phyloP scores from a whole-genome alignment of 2,329 filamentous ascomycete genomes.

The Xylaria sp. region DNA sequence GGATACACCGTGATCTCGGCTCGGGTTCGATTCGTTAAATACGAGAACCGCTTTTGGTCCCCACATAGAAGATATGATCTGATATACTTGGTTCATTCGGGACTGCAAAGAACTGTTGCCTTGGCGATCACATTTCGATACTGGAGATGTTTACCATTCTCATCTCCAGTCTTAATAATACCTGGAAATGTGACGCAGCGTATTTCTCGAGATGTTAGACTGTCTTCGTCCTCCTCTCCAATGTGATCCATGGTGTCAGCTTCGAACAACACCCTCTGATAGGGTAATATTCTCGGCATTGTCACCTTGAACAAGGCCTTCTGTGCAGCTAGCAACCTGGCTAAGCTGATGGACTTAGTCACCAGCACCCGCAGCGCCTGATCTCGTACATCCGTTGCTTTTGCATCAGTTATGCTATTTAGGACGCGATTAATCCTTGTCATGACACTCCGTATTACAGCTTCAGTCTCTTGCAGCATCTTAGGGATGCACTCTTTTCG shows the following conservation, averaged over 20 bases:
- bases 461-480: slow-evolving; percentile 59
- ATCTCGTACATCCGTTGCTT: slow-evolving; percentile 59
- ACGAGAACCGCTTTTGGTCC: slow-evolving; percentile 36
- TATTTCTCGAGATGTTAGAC: slow-evolving; percentile 63
- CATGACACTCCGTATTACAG: slow-evolving; percentile 57
- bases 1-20: slow-evolving; percentile 27
- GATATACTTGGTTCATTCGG: slow-evolving; percentile 53
- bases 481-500: slow-evolving; percentile 62
- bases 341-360: slow-evolving; percentile 64
- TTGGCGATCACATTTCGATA: slow-evolving; percentile 73
- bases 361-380: slow-evolving; percentile 65
- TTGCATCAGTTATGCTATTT: slow-evolving; percentile 59
- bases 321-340: slow-evolving; percentile 67
- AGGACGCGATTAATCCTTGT: slow-evolving; percentile 62
- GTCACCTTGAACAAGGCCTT: slow-evolving; percentile 67
- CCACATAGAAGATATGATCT: slow-evolving; percentile 20
- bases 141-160: slow-evolving; percentile 70
- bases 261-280: slow-evolving; percentile 68
- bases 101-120: slow-evolving; percentile 71
- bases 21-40: slow-evolving; percentile 40
- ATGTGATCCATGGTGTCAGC: slow-evolving; percentile 72
- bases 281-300: slow-evolving; percentile 65
- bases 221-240: slow-evolving; percentile 70
- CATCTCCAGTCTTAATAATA: slow-evolving; percentile 72
- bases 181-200: slow-evolving; percentile 73